phyloP scores from a whole-genome alignment of 192 early-diverging fungal genomes.

The Dispira simplex region DNA sequence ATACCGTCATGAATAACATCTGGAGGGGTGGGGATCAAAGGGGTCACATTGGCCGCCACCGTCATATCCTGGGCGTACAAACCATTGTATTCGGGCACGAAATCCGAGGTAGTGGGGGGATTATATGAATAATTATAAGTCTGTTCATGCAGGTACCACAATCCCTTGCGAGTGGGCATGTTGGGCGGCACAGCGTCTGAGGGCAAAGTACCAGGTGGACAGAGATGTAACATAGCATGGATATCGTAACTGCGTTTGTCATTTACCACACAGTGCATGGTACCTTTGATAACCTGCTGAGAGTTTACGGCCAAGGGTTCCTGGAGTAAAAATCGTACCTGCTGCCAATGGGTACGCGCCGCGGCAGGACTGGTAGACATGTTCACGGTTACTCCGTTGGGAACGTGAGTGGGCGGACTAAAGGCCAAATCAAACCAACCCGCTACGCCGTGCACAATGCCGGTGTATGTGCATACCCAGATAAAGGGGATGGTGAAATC shows the following conservation, averaged over 20 bases:
- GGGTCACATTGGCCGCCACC: not conserved
- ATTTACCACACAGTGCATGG: constrained; percentile 77
- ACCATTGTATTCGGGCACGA: not conserved
- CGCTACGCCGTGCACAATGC: constrained; percentile 83
- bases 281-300: constrained; percentile 66
- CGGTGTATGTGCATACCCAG: constrained; percentile 74
- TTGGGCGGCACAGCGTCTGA: constrained; percentile 21
- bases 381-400: constrained; percentile 34
- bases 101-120: constrained; percentile 12
- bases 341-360: constrained; percentile 96
- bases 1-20: too few species aligned
- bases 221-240: constrained; percentile 38
- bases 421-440: constrained; percentile 95
- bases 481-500: constrained; percentile 75
- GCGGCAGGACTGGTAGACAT: constrained; percentile 78
- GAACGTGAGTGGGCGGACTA: constrained; percentile 30
- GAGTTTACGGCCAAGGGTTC: constrained; percentile 94
- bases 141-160: constrained; percentile 90
- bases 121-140: constrained; percentile 63
- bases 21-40: not conserved
- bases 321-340: constrained; percentile 82
- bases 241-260: constrained; percentile 85
- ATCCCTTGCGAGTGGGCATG: constrained; percentile 36
- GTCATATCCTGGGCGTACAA: constrained; percentile 6
- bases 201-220: constrained; percentile 19